Conservation (phyloP, 495 filamentous ascomycete species). For the Oleoguttula mirabilis region DNA sequence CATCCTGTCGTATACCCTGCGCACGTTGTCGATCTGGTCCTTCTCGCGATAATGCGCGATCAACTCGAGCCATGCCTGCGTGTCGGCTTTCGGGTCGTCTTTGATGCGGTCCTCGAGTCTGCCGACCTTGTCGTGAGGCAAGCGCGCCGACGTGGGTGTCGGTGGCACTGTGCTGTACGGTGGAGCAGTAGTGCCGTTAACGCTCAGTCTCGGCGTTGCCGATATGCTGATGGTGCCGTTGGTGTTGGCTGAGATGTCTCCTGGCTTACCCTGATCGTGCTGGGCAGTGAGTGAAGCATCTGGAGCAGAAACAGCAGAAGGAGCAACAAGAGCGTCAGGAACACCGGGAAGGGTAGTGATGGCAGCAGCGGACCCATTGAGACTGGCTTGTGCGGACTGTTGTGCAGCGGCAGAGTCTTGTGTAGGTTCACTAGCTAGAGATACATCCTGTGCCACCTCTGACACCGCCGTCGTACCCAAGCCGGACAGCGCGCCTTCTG, state of each 20-base stretch:
- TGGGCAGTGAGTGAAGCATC: slow-evolving; percentile 18
- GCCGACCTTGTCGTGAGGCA: slow-evolving; percentile 67
- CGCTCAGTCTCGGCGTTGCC: slow-evolving; percentile 8
- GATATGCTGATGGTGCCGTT: slow-evolving; percentile 5
- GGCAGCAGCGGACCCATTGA: slow-evolving; percentile 49
- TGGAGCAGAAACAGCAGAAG: slow-evolving; percentile 33
- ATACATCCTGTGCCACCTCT: slow-evolving; percentile 12
- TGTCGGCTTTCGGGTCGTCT: slow-evolving; percentile 82
- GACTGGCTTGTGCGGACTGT: slow-evolving; percentile 37
- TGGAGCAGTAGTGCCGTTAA: slow-evolving; percentile 19
- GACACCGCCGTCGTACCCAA: slow-evolving; percentile 9
- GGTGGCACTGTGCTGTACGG: background rate
- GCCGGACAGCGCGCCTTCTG: slow-evolving; percentile 11
- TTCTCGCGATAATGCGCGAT: slow-evolving; percentile 75
- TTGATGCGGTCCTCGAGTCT: slow-evolving; percentile 80
- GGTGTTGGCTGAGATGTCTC: slow-evolving; percentile 10
- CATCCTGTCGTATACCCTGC: slow-evolving; percentile 73
- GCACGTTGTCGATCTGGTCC: slow-evolving; percentile 67
- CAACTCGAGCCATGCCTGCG: slow-evolving; percentile 77
- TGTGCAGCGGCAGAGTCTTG: slow-evolving; percentile 22
- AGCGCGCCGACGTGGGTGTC: slow-evolving; percentile 34
- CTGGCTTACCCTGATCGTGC: slow-evolving; percentile 14
- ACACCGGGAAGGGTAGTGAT: slow-evolving; percentile 35
- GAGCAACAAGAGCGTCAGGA: slow-evolving; percentile 41
- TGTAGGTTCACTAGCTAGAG: slow-evolving; percentile 21